Evolutionary conservation across 805 yeast species (phyloP).

Genomic region (Kuraishia floccosa): DNA sequence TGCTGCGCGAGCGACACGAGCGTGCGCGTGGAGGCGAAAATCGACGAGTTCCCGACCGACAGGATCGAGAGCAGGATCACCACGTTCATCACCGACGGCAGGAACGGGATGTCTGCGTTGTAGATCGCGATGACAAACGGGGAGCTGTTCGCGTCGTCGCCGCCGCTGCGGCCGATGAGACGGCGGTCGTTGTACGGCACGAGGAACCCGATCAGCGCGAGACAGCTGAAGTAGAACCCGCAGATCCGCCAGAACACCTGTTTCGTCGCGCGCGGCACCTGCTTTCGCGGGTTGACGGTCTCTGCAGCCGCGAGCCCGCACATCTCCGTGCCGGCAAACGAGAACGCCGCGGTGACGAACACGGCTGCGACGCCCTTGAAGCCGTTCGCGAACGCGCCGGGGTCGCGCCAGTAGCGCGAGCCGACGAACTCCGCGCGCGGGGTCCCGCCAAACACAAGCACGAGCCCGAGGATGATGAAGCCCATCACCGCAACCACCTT

Average conservation of each 20-base stretch:
- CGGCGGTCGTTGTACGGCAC: constrained; percentile 31
- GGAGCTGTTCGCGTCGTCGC: constrained; percentile 22
- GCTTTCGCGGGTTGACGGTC: constrained; percentile 31
- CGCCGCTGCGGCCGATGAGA: constrained; percentile 16
- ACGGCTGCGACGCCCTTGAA: constrained; percentile 44
- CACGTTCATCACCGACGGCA: constrained; percentile 28
- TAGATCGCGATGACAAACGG: constrained; percentile 38
- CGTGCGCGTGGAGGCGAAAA: constrained; percentile 47
- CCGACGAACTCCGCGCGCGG: constrained; percentile 32
- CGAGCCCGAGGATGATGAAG: constrained; percentile 42
- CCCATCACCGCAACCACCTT: constrained; percentile 39
- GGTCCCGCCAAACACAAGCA: constrained; percentile 36
- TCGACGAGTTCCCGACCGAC: constrained; percentile 41
- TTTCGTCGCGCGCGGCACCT: constrained; percentile 39
- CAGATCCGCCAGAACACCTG: constrained; percentile 47
- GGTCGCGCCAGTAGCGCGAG: constrained; percentile 32
- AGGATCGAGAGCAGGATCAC: constrained; percentile 27
- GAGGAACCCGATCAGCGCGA: constrained; percentile 31
- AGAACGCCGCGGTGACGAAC: constrained; percentile 43
- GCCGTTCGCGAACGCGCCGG: constrained; percentile 28
- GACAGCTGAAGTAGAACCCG: constrained; percentile 32
- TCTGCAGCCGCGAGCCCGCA: constrained; percentile 42
- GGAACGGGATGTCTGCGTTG: constrained; percentile 21
- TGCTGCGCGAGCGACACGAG: constrained; percentile 32
- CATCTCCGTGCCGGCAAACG: constrained; percentile 42